Percentiles rank a stretch among this genome's conserved stretches.
Conservation (phyloP, 257 asterid species). For the Capsicum pubescens region DNA sequence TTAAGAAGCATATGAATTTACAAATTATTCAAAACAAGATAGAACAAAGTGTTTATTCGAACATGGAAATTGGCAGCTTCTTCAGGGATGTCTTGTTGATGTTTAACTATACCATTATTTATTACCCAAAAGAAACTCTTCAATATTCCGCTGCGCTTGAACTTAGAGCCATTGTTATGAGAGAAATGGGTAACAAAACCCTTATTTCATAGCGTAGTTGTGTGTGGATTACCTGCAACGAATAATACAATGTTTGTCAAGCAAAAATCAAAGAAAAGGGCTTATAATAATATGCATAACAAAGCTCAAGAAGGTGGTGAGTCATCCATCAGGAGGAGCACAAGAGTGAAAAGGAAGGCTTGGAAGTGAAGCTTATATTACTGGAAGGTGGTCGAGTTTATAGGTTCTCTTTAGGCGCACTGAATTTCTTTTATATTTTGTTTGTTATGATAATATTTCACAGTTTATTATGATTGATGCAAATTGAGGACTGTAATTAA, state of each 20-base stretch:
- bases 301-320: not conserved
- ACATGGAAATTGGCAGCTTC: not conserved
- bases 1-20: not conserved
- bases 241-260: not conserved
- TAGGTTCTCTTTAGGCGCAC: no score
- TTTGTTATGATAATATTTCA: no score
- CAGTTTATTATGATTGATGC: no score
- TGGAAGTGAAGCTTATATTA: no score
- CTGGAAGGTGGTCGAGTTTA: no score
- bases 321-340: not conserved
- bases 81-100: not conserved
- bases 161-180: not conserved
- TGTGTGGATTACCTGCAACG: not conserved
- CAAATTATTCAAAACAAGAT: not conserved
- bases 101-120: not conserved
- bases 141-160: not conserved
- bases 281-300: not conserved
- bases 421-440: no score
- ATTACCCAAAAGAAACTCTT: not conserved
- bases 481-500: no score
- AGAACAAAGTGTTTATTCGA: not conserved
- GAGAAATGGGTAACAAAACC: not conserved
- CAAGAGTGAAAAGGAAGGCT: not conserved
- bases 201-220: not conserved
- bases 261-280: not conserved